A percentile compares a stretch with the other conserved stretches of the same genome.
phyloP scores from a whole-genome alignment of 2,329 filamentous ascomycete genomes.

The Neonectria sp. region DNA sequence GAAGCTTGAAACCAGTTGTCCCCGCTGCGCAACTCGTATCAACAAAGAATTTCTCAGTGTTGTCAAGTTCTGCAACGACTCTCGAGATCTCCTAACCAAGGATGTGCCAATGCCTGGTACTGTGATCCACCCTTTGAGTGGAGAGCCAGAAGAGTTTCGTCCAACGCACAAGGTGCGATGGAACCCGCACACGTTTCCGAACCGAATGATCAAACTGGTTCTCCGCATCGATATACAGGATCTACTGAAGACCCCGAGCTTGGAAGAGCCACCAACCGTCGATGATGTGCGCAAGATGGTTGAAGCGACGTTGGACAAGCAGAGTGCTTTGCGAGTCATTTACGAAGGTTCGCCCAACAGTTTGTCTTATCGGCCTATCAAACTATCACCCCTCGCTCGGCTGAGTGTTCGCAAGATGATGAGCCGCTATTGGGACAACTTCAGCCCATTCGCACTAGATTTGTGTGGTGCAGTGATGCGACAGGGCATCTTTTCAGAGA shows the following conservation, averaged over 20 bases:
- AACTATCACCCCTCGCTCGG: slow-evolving; percentile 46
- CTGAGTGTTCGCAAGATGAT: slow-evolving; percentile 76
- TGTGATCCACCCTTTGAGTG: slow-evolving; percentile 68
- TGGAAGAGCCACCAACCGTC: slow-evolving; percentile 59
- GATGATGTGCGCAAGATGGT: slow-evolving; percentile 66
- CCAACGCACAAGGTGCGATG: not conserved
- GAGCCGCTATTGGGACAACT: slow-evolving; percentile 79
- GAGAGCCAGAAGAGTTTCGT: slow-evolving; percentile 59
- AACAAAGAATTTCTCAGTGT: slow-evolving; percentile 71
- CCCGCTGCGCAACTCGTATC: slow-evolving; percentile 64
- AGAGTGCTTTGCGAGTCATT: slow-evolving; percentile 29
- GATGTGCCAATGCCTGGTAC: slow-evolving; percentile 78
- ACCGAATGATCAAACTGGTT: slow-evolving; percentile 66
- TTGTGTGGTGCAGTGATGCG: slow-evolving; percentile 76
- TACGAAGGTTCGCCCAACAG: slow-evolving; percentile 32
- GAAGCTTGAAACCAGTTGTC: slow-evolving; percentile 66
- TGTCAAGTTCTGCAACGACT: slow-evolving; percentile 71
- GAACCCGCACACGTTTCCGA: slow-evolving; percentile 67
- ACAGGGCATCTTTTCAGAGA: slow-evolving; percentile 77
- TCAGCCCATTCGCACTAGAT: slow-evolving; percentile 75
- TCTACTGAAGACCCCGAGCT: slow-evolving; percentile 51
- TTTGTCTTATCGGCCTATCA: not conserved
- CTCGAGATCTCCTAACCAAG: slow-evolving; percentile 57
- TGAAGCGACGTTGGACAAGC: slow-evolving; percentile 60
- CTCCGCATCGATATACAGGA: slow-evolving; percentile 60